Conservation (phyloP, 495 filamentous ascomycete species). For the Penicillium longicatenatum region DNA sequence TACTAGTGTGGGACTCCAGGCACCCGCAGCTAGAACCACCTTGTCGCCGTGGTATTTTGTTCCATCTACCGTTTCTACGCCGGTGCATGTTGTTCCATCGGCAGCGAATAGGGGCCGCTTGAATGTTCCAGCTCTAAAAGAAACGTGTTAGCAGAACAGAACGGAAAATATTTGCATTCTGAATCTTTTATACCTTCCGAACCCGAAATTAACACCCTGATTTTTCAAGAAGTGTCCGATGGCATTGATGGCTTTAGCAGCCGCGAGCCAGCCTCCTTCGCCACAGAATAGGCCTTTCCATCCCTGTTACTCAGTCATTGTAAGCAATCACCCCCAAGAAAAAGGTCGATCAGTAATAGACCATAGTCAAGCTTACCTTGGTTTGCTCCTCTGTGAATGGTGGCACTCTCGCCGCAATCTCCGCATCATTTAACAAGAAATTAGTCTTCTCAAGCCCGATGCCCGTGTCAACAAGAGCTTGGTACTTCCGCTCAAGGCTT, state of each 20-base stretch:
- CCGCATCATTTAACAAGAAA: slow-evolving; percentile 14
- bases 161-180: neutral
- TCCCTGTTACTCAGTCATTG: slow-evolving; percentile 3
- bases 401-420: slow-evolving; percentile 14
- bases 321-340: neutral
- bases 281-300: slow-evolving; percentile 21
- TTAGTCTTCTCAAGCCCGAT: slow-evolving; percentile 23
- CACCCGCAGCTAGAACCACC: slow-evolving; percentile 38
- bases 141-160: neutral
- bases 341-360: neutral
- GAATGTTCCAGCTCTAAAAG: slow-evolving; percentile 20
- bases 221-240: slow-evolving; percentile 15
- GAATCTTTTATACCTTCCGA: slow-evolving; percentile 14
- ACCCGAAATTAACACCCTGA: slow-evolving; percentile 21
- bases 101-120: slow-evolving; percentile 16
- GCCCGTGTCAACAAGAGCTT: slow-evolving; percentile 18
- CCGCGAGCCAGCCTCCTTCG: slow-evolving; percentile 26
- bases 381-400: slow-evolving; percentile 17
- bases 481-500: slow-evolving; percentile 12
- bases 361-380: slow-evolving; percentile 8
- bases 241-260: slow-evolving; percentile 26
- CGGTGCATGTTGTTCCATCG: slow-evolving; percentile 24
- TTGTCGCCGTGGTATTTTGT: slow-evolving; percentile 38
- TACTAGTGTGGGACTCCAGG: slow-evolving; percentile 40
- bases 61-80: slow-evolving; percentile 35